Conservation (phyloP, 1,139 yeast species). For the Zygoascus sp. region DNA sequence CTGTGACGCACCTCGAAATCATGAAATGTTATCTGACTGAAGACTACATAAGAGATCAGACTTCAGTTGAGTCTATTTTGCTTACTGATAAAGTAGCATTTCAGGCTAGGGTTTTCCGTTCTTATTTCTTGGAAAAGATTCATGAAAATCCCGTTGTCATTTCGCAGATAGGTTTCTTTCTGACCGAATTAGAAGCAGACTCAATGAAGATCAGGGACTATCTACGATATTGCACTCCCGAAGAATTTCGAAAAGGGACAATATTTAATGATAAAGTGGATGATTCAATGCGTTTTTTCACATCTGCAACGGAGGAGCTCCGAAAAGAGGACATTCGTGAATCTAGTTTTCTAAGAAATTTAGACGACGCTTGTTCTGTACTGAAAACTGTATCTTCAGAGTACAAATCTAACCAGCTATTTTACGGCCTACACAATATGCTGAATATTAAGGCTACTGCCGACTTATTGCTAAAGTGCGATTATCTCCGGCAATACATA, state of each 20-base stretch:
- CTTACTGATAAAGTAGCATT: constrained; percentile 18
- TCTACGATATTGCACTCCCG: constrained; percentile 18
- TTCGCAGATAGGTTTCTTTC: constrained; percentile 16
- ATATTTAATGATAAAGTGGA: constrained; percentile 12
- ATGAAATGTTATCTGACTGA: constrained; percentile 26
- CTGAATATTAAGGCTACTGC: constrained; percentile 2
- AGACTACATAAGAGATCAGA: constrained; percentile 24
- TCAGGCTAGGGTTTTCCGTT: constrained; percentile 15
- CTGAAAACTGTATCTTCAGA: neutral
- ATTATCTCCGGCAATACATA: neutral
- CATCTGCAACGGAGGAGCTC: constrained; percentile 17
- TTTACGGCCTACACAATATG: constrained; percentile 1
- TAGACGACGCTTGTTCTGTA: constrained; percentile 1
- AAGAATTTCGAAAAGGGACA: constrained; percentile 15
- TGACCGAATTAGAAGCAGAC: constrained; percentile 19
- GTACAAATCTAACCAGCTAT: constrained; percentile 2
- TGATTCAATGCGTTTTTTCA: constrained; percentile 16
- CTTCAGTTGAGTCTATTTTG: constrained; percentile 22
- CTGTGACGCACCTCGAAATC: constrained; percentile 31
- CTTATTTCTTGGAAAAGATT: constrained; percentile 16
- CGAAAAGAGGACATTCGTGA: constrained; percentile 20
- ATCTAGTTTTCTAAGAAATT: constrained; percentile 12
- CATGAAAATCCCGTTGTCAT: constrained; percentile 16
- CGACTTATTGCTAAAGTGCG: neutral
- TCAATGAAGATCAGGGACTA: constrained; percentile 15